Percentiles rank a stretch among this genome's conserved stretches.
Conservation (phyloP, 768 basidiomycete genomes). For the Psilocybe azurescens region DNA sequence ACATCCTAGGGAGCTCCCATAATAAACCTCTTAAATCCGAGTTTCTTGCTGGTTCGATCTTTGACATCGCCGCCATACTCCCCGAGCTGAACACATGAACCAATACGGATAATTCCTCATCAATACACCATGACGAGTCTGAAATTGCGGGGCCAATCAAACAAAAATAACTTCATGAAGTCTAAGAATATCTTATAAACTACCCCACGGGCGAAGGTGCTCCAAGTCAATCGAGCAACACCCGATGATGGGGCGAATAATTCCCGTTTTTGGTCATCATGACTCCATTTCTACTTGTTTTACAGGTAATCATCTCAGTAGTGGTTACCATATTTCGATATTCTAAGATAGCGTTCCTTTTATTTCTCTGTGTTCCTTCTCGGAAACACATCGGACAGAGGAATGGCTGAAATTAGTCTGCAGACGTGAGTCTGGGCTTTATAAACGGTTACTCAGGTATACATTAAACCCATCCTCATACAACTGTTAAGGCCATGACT, state of each 20-base stretch:
- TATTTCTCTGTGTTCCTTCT: background rate
- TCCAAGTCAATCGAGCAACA: background rate
- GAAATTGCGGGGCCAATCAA: background rate
- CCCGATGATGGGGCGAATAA: slow-evolving; percentile 39
- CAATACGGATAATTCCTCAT: background rate
- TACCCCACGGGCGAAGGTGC: background rate
- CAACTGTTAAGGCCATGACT: background rate
- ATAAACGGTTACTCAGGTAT: background rate
- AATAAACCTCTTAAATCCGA: background rate
- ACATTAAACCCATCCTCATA: background rate
- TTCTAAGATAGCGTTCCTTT: background rate
- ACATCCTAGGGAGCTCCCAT: no score
- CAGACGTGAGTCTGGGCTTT: background rate
- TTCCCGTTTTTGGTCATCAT: slow-evolving; percentile 20
- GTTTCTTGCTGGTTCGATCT: background rate
- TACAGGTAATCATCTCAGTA: background rate
- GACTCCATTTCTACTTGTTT: background rate
- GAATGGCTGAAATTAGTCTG: background rate
- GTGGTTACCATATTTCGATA: no score
- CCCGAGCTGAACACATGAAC: background rate
- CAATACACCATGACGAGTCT: background rate
- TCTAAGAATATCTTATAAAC: background rate
- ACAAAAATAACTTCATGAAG: no score
- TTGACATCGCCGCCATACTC: no score
- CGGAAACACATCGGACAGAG: slow-evolving; percentile 12